Conservation (phyloP, 2,329 filamentous ascomycete species). For the Fusarium nygamai region DNA sequence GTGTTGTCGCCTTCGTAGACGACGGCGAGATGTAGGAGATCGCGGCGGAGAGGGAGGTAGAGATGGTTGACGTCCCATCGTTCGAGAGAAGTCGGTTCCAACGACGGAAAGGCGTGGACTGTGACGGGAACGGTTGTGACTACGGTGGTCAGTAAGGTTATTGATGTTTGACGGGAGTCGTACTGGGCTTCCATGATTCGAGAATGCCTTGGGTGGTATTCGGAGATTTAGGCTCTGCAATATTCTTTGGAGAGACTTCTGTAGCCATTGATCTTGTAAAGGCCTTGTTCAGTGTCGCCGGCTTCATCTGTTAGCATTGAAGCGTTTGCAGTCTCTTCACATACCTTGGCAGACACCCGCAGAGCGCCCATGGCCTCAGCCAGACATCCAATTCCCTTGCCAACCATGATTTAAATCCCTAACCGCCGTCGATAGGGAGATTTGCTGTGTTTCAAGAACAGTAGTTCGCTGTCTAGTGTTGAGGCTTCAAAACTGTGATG, state of each 20-base stretch:
- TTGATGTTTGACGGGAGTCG: background rate
- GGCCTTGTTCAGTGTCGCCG: slow-evolving; percentile 49
- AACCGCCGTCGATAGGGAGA: background rate
- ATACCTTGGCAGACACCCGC: slow-evolving; percentile 56
- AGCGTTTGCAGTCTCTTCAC: slow-evolving; percentile 29
- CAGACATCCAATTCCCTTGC: slow-evolving; percentile 61
- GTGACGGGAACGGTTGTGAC: slow-evolving; percentile 79
- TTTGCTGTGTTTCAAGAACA: slow-evolving; percentile 2
- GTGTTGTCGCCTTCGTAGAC: slow-evolving; percentile 91
- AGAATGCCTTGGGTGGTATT: slow-evolving; percentile 47
- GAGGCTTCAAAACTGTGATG: slow-evolving; percentile 42
- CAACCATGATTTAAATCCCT: slow-evolving; percentile 51
- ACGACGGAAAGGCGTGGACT: slow-evolving; percentile 87
- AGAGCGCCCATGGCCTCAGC: slow-evolving; percentile 63
- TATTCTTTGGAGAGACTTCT: slow-evolving; percentile 52
- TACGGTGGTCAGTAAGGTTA: slow-evolving; percentile 40
- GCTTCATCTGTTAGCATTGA: slow-evolving; percentile 39
- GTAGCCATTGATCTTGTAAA: slow-evolving; percentile 68
- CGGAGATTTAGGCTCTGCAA: slow-evolving; percentile 42
- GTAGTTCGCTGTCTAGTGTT: slow-evolving; percentile 6
- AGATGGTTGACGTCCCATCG: slow-evolving; percentile 85
- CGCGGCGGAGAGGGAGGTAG: slow-evolving; percentile 84
- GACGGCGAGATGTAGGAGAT: slow-evolving; percentile 92
- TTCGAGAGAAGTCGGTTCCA: slow-evolving; percentile 84
- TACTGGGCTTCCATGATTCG: slow-evolving; percentile 59